Evolutionary conservation across 192 early-diverging fungal genomes (phyloP), one percentile per base, ranked within the genome.

Genomic region (Mortierella hygrophila): DNA sequence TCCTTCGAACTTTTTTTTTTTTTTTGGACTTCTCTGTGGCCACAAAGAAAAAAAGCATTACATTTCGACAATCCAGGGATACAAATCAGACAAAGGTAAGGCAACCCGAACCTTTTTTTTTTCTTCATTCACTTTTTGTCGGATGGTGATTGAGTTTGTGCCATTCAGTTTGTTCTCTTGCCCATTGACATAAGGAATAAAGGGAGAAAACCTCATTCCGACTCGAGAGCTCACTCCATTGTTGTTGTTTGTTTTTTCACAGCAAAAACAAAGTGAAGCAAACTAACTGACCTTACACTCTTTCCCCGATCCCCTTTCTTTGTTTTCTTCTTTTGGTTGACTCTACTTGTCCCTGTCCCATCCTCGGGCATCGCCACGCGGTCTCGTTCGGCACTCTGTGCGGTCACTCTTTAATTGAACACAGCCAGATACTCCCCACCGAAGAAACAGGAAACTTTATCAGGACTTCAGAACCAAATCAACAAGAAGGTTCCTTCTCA

Each of bases 71-170:
- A 52, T 15, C 15, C 1, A 52, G 49, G 18, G 49, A 52, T 52
- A 52, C 49, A 52, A 52, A 65, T 26, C 60, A 65, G 60, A 65
- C 60, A 65, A 29, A 65, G 60, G 60, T 65, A 65, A 65, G 29
- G 26, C 11, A 29, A 65, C 29, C 11, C 60, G 16, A 52, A 52
- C 49, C 49, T 52, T 52, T 52, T 49, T 52, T 52, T 52, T 52
- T 46, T 46, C 7, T 57, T 65, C 29, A 15, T 29, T 65, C 23
- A 13, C 9, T 60, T 26, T 32, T 32, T 26, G 7, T 29, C 60
- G 29, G 60, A 65, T 65, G 29, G 29, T 29, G 60, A 26, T 32
- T 65, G 29, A 35, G n/a, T 7, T 11, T 65, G 29, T n/a, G 29
- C 26, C 60, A 65, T 35, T 65, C 60, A 29, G 9, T 32, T 32